These are phyloP conservation scores for Pythium phragmitis DNA, from an alignment of 352 stramenopile species.

Conservation along the genomic window DNA sequence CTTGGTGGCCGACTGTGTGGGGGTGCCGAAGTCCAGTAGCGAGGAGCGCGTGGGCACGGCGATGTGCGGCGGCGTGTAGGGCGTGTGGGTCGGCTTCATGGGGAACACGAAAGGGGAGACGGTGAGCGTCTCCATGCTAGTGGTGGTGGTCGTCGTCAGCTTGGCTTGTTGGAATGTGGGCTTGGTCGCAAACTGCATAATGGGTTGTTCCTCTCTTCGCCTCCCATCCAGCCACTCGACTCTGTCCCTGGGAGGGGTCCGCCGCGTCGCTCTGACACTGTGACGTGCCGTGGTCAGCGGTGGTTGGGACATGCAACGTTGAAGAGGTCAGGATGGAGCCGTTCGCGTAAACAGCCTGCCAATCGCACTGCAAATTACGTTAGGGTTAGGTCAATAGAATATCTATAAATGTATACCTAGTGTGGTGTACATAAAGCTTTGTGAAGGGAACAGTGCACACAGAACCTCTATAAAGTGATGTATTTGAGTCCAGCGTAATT, in stretches of 20 bases:
- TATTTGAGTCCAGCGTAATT: background rate
- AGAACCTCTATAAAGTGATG: background rate
- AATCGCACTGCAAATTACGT: background rate
- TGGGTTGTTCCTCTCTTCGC: background rate
- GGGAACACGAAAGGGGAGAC: constrained; percentile 13
- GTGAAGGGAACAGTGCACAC: background rate
- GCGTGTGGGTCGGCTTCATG: constrained; percentile 22
- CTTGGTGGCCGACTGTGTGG: background rate
- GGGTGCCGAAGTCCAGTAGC: background rate
- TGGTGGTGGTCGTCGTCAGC: background rate
- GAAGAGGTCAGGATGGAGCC: constrained; percentile 1
- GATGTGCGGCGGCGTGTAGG: constrained; percentile 2
- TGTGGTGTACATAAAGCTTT: background rate
- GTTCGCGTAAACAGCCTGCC: background rate
- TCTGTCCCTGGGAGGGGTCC: constrained; percentile 9
- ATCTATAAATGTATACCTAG: background rate
- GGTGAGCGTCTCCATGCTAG: constrained; percentile 20
- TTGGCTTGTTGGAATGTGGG: background rate
- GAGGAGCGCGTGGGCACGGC: background rate
- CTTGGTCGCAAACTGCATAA: constrained; percentile 20
- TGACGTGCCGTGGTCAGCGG: constrained; percentile 2
- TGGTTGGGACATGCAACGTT: constrained; percentile 12
- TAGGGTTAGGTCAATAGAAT: constrained; percentile 6
- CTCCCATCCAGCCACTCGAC: background rate
- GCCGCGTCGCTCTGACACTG: background rate